These are phyloP conservation scores for Cymbidium sinense DNA, from an alignment of 106 monocot genomes.

Conservation along the genomic window DNA sequence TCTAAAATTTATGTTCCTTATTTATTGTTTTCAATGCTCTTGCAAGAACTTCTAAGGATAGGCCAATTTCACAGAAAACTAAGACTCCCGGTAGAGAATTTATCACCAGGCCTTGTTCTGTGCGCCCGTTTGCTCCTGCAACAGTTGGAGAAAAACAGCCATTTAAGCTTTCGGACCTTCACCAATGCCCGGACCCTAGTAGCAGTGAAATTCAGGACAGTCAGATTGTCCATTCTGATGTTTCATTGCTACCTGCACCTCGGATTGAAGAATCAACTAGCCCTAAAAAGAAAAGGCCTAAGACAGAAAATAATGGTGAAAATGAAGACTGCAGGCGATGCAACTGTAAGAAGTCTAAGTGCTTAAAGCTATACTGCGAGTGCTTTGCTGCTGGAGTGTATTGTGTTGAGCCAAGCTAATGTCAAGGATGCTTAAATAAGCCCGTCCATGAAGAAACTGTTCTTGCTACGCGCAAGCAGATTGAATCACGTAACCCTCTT, in stretches of 20 bases:
- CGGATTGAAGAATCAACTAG: slow-evolving; percentile 35
- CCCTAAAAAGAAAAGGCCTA: slow-evolving; percentile 81
- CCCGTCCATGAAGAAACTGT: slow-evolving; percentile 86
- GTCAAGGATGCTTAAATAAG: slow-evolving; percentile 93
- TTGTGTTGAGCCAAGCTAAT: slow-evolving; percentile 82
- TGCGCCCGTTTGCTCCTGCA: slow-evolving; percentile 15
- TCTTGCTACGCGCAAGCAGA: slow-evolving; percentile 85
- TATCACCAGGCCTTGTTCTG: slow-evolving; percentile 20
- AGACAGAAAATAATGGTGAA: slow-evolving; percentile 56
- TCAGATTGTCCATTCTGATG: slow-evolving; percentile 27
- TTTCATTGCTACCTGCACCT: slow-evolving; percentile 17
- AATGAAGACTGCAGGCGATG: slow-evolving; percentile 78
- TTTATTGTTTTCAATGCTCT: slow-evolving; percentile 72
- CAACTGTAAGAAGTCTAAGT: slow-evolving; percentile 97
- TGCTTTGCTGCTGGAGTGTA: slow-evolving; percentile 96
- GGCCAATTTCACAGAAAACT: slow-evolving; percentile 26
- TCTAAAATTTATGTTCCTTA: slow-evolving; percentile 18
- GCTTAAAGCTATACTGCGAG: slow-evolving; percentile 99
- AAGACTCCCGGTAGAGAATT: slow-evolving; percentile 26
- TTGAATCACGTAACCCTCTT: slow-evolving; percentile 95
- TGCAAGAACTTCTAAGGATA: slow-evolving; percentile 49
- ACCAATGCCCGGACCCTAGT: slow-evolving; percentile 13
- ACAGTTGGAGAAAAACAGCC: slow-evolving; percentile 16
- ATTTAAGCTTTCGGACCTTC: slow-evolving; percentile 16
- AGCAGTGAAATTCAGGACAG: slow-evolving; percentile 25